These are phyloP conservation scores for Mycena galericulata DNA, from an alignment of 768 basidiomycete genomes.

Conservation along the genomic window DNA sequence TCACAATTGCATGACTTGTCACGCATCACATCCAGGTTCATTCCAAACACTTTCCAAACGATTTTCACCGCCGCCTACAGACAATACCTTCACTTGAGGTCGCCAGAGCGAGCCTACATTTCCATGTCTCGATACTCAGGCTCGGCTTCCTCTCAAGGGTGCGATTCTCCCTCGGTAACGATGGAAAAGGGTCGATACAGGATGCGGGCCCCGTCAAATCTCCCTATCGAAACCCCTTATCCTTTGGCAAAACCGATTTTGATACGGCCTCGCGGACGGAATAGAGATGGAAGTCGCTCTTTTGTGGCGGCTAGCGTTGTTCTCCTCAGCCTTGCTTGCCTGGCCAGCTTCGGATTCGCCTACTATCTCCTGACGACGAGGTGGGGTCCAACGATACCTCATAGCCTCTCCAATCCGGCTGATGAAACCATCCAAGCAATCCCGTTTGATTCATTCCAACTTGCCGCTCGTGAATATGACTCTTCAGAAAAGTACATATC, in stretches of 20 bases:
- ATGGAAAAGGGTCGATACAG: slow-evolving; percentile 76
- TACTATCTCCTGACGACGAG: slow-evolving; percentile 76
- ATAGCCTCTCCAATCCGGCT: slow-evolving; percentile 38
- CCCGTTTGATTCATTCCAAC: slow-evolving; percentile 40
- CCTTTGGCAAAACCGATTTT: slow-evolving; percentile 28
- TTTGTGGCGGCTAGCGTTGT: slow-evolving; percentile 58
- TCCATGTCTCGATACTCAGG: slow-evolving; percentile 26
- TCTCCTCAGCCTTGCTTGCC: slow-evolving; percentile 59
- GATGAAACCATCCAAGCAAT: slow-evolving; percentile 50
- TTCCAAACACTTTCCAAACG: background rate
- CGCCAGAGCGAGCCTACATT: no score
- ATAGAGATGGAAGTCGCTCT: slow-evolving; percentile 38
- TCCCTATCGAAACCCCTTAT: slow-evolving; percentile 34
- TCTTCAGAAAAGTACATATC: slow-evolving; percentile 61
- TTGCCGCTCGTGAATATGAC: slow-evolving; percentile 4
- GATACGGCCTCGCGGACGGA: slow-evolving; percentile 11
- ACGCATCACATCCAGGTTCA: background rate
- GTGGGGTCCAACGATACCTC: slow-evolving; percentile 53
- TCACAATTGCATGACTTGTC: no score
- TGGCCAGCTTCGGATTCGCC: slow-evolving; percentile 68
- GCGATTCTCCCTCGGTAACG: slow-evolving; percentile 69
- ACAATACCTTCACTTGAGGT: no score
- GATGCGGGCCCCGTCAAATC: slow-evolving; percentile 59
- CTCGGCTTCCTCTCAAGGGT: slow-evolving; percentile 1
- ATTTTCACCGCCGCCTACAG: background rate